Base-by-base conservation (phyloP, 768 basidiomycete genomes). In the Crucibulum laeve region DNA sequence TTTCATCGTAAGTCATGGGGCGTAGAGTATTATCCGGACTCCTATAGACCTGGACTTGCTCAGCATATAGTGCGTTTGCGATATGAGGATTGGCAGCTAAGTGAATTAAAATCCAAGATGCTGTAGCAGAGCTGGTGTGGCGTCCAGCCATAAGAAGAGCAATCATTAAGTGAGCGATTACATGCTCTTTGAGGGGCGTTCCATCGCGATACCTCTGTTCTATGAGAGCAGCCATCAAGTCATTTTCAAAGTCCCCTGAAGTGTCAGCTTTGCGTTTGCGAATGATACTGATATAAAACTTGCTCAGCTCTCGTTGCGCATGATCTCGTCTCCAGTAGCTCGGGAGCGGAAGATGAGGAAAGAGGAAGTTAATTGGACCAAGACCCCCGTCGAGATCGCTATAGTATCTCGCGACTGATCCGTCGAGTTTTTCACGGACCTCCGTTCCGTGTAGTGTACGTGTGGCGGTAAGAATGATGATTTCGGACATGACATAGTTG, bases 81-180 rank as follows among this genome's bases (percentile, higher is more conserved):
- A 18, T n/a, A n/a, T n/a, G n/a, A 30, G 76, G 77, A 37, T 83
- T 77, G 49, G 79, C 69, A 22, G 93, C 95, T 22, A 98, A 61
- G 57, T 96, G 91, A 34, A 97, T 78, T 28, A 98, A 72, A 14
- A 84, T 61, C 96, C 96, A 99, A 7, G 92, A 85, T 24, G 83
- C 83, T 17, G 91, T 86, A 1, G 96, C 86, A 11, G 96, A 95
- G 54, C 88, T 91, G 0, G 96, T 99, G 67, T 99, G 96, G 68
- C 98, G 96, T 28, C 96, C 96, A 33, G 96, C 96, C 96, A 99
- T 98, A 50, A 99, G 82, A 36, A 99, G 79, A 13, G 96, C 96
- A 56, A 97, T 99, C 86, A 99, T 83, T 58, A 99, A 93, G 60
- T 98, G 96, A 0, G 96, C 93, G 47, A 98, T 87, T 63, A 98